Evolutionary conservation across 352 stramenopile species (phyloP), one percentile per base, ranked within the genome.

Genomic region (Sclerospora graminicola): DNA sequence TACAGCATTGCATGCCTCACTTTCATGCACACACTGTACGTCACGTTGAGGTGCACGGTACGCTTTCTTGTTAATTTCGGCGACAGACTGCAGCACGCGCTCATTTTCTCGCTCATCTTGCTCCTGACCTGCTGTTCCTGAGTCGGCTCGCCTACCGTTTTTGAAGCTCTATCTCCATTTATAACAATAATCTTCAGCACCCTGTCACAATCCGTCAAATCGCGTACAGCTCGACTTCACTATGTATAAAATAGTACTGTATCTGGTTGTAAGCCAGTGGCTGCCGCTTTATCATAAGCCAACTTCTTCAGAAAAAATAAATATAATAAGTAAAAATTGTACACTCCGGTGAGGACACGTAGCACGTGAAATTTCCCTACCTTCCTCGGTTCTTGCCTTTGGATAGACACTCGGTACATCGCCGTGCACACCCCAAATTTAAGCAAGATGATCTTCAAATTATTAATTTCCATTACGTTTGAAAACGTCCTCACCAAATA

Each of bases 1-100:
- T 72, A 82, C 89, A 92, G 63, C 80, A 92, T 57, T 88, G 62
- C 63, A 92, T 39, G 74, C 73, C 24, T 89, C 70, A 9, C 77
- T 75, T 57, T 89, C 80, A 11, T 60, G 14, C 34, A 75, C 71
- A 59, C 80, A 92, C 63, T 89, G 72, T 41, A 91, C 80, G 44
- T 87, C 77, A 32, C 70, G 78, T 14, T 89, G 66, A 21, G 80
- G 80, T 27, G 80, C 80, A 33, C 74, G 69, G 57, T 87, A 89
- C 45, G 85, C 85, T 58, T 88, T 89, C 53, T 81, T 68, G 62
- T 71, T 87, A 51, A 89, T 66, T 45, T 87, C 68, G 10, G 72
- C 64, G 40, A 91, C 76, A 18, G 89, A 60, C 55, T 81, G 60
- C 58, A 85, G 57, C 18, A 91, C 76, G 16, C 71, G 73, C 32